Base-by-base conservation (phyloP, 495 filamentous ascomycete genomes). In the Lasiosphaeria hispida region DNA sequence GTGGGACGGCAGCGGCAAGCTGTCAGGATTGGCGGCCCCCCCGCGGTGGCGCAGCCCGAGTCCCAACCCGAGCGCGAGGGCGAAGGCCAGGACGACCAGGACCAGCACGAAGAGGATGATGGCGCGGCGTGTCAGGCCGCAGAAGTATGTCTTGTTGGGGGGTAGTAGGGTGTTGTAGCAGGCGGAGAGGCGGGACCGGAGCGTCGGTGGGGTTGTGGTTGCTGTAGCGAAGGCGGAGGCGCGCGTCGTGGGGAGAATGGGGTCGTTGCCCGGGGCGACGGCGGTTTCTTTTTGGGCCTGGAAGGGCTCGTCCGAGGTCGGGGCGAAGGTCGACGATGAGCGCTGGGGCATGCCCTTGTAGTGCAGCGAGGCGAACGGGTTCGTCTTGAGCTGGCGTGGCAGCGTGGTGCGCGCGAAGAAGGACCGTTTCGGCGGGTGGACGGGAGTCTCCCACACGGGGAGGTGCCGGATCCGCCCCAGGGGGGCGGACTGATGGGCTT, bases 1-100 rank as follows among this genome's bases (percentile, higher is more conserved):
- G 57, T 76, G 76, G 50, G 73, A 73, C 1, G 85, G 84, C 2
- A 88, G 81, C 1, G 85, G 81, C 35, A 87, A 74, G 61, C 23
- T 30, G 23, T 30, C 23, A 2, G 23, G 23, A 30, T 82, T 74
- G 30, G 9, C n/a, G 33, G 23, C 5, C 2, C 11, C 11, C 17
- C 18, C 18, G 42, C 33, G 19, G 14, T 73, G 37, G 5, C 72
- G 71, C 7, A 77, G 57, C 15, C 70, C 71, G 9, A 75, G 48
- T 8, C 61, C 67, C 17, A 76, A 58, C 14, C 62, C 61, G 45
- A 70, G 59, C 30, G 73, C 44, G 10, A 73, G 52, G 14, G 70
- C 48, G 58, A 68, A 38, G 17, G 66, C 51, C 23, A 65, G 23
- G 23, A 30, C 23, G 23, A 30, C 23, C 23, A 30, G n/a, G 34